These are phyloP conservation scores for Liriodendron chinense DNA, from an alignment of 164 flowering plant genomes.

Conservation along the genomic window DNA sequence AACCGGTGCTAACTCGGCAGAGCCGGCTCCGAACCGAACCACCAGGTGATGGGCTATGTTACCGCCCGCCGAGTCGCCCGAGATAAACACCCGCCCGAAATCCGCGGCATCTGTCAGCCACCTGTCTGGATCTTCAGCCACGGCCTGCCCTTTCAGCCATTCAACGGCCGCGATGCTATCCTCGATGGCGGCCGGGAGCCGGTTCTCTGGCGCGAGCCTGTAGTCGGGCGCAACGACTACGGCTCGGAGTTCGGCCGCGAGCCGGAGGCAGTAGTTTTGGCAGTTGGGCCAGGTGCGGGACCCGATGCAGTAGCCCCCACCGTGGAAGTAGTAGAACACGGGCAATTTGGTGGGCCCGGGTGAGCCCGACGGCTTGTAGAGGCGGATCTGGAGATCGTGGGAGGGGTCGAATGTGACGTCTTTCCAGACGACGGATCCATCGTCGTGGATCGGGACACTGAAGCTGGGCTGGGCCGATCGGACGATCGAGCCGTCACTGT, in stretches of 20 bases:
- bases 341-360: conserved; percentile 46
- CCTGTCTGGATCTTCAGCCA: conserved; percentile 33
- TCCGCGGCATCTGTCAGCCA: conserved; percentile 61
- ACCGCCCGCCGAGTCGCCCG: conserved; percentile 88
- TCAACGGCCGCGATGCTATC: conserved; percentile 50
- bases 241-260: conserved; percentile 52
- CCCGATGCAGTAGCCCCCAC: conserved; percentile 81
- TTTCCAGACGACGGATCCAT: conserved; percentile 64
- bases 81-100: conserved; percentile 50
- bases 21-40: conserved; percentile 39
- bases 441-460: conserved; percentile 46
- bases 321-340: conserved; percentile 63
- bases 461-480: conserved; percentile 58
- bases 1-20: conserved; percentile 50
- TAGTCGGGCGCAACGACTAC: conserved; percentile 67
- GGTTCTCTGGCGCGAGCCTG: conserved; percentile 70
- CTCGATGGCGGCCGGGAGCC: conserved; percentile 73
- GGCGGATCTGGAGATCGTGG: conserved; percentile 49
- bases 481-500: conserved; percentile 65
- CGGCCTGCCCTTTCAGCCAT: conserved; percentile 68
- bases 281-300: conserved; percentile 71
- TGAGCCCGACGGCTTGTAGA: conserved; percentile 54
- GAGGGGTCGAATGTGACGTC: conserved; percentile 46
- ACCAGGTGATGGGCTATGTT: conserved; percentile 66
- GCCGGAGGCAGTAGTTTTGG: conserved; percentile 62